Conservation (phyloP, 768 basidiomycete species). For the Heimioporus sp. region DNA sequence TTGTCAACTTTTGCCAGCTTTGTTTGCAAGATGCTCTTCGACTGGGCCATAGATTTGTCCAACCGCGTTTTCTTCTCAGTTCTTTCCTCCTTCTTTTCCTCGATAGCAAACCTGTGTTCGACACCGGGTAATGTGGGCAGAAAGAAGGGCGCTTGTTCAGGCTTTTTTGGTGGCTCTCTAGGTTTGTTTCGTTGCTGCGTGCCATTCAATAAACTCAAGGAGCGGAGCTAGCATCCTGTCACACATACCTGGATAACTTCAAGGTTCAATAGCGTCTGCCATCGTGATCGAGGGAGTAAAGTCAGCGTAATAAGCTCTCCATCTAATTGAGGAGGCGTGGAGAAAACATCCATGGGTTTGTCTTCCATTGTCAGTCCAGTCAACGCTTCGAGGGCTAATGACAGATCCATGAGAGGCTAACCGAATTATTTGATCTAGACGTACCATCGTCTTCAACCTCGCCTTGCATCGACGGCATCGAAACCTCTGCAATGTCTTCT, state of each 20-base stretch:
- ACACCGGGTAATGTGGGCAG: conserved; percentile 89
- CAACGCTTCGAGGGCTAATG: conserved; percentile 67
- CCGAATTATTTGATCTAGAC: conserved; percentile 8
- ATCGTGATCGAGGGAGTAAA: conserved; percentile 84
- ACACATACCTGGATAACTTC: conserved; percentile 83
- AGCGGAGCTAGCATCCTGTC: background rate
- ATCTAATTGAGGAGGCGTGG: conserved; percentile 84
- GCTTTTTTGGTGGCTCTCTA: conserved; percentile 91
- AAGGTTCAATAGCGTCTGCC: conserved; percentile 96
- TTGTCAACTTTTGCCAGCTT: conserved; percentile 54
- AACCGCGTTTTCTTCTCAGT: conserved; percentile 47
- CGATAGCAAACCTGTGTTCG: conserved; percentile 74
- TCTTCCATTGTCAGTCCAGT: conserved; percentile 62
- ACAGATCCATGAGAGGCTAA: conserved; percentile 6
- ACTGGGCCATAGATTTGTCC: conserved; percentile 46
- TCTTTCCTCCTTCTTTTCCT: conserved; percentile 37
- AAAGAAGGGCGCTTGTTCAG: conserved; percentile 97
- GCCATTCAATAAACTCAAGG: background rate
- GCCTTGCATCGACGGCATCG: conserved; percentile 84
- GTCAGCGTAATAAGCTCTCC: conserved; percentile 93
- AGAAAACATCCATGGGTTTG: conserved; percentile 64
- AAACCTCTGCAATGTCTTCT: conserved; percentile 64
- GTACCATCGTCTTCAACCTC: conserved; percentile 76
- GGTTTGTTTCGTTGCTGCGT: conserved; percentile 91
- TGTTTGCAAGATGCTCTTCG: conserved; percentile 70